These are phyloP conservation scores for Pestalotiopsis sp. DNA, from an alignment of 2,329 filamentous ascomycete species.

Conservation along the genomic window DNA sequence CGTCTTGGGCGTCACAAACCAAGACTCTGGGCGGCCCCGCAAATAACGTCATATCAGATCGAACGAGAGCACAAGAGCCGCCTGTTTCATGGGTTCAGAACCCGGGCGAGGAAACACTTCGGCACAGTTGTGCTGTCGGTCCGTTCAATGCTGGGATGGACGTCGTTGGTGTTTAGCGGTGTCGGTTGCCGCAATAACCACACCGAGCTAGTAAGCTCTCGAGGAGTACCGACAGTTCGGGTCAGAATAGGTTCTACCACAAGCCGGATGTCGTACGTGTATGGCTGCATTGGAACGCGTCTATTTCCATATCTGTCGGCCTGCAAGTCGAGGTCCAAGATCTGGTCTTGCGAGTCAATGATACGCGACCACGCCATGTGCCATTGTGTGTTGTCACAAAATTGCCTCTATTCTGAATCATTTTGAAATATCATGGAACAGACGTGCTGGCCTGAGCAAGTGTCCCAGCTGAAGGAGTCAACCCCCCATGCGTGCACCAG, in stretches of 20 bases:
- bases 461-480: background rate
- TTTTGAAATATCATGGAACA: background rate
- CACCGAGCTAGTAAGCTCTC: background rate
- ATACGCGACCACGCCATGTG: background rate
- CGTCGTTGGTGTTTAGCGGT: background rate
- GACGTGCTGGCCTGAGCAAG: background rate
- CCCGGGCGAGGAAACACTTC: background rate
- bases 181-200: background rate
- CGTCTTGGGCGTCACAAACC: constrained; percentile 1
- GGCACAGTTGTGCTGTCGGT: background rate
- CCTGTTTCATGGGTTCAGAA: background rate
- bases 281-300: background rate
- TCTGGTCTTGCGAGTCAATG: background rate
- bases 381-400: background rate
- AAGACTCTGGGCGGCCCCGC: constrained; percentile 10
- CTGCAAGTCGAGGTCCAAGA: background rate
- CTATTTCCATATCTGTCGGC: background rate
- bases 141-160: background rate
- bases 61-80: background rate
- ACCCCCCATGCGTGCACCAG: background rate
- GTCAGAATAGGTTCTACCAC: background rate
- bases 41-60: constrained; percentile 2
- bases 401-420: no score
- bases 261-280: background rate
- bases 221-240: background rate